Base-by-base conservation (phyloP, 768 basidiomycete genomes). In the Termitomyces sp. region DNA sequence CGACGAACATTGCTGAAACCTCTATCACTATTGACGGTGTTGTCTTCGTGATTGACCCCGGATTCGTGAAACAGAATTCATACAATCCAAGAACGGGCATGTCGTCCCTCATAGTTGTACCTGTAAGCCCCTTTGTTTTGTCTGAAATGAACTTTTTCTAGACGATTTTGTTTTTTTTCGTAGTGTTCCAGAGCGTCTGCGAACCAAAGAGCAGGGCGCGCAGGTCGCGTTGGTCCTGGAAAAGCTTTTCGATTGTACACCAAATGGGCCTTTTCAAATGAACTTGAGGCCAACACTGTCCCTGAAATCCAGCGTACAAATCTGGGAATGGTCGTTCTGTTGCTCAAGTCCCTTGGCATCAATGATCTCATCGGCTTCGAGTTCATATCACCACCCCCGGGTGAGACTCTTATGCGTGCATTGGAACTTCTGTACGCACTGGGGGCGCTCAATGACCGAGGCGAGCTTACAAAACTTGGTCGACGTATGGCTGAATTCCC, bases 251-350 rank as follows among this genome's bases (percentile, higher is more conserved):
- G 97, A n/a, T 75, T 99, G 18, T 98, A 95, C 71, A 99, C 97
- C 18, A 98, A 98, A 69, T 98, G 95, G 93, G 97, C 97, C 0
- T 99, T 88, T 67, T 74, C 85, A 44, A 98, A 98, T 70, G 97
- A 99, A 69, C 77, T 99, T 40, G 93, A 98, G 64, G 91, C 93
- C 62, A 96, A 97, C 68, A 98, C 97, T 1, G 89, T 98, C 0
- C 97, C 97, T 20, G 97, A 99, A 71, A 99, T 99, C 53, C 97
- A 98, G 65, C 85, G 97, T n/a, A 98, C 97, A 18, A 99, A 98
- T 66, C 76, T 99, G 46, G 94, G 90, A 48, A 94, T 89, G 85
- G 94, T 95, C 12, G 95, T 99, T 5, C 77, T 99, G 16, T 73
- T 98, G 61, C 83, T 99, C 56, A 99, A 99, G 70, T 96, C 93